A percentile compares a stretch with the other conserved stretches of the same genome.
phyloP scores from a whole-genome alignment of 352 stramenopile species.

The Phytophthora ramorum region DNA sequence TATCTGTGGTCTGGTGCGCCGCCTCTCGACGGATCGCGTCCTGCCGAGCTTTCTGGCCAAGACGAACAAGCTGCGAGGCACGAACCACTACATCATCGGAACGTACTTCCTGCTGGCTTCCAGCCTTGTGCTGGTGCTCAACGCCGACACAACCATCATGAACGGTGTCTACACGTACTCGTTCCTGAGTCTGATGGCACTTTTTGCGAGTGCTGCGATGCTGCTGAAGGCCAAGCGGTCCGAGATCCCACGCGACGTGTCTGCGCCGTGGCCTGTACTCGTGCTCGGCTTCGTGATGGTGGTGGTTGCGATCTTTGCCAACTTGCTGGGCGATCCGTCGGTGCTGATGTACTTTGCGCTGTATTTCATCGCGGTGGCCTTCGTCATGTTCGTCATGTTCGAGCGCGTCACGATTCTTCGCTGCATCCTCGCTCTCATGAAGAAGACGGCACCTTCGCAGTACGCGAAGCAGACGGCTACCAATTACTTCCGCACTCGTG shows the following conservation, averaged over 20 bases:
- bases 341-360: slow-evolving; percentile 61
- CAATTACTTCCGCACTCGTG: slow-evolving; percentile 39
- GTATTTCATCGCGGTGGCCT: slow-evolving; percentile 52
- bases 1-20: slow-evolving; percentile 73
- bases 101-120: slow-evolving; percentile 68
- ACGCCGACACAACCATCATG: slow-evolving; percentile 70
- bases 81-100: slow-evolving; percentile 81
- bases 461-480: slow-evolving; percentile 29
- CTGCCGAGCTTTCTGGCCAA: slow-evolving; percentile 54
- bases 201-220: slow-evolving; percentile 84
- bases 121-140: slow-evolving; percentile 67
- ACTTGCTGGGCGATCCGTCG: slow-evolving; percentile 49
- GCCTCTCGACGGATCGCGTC: slow-evolving; percentile 77
- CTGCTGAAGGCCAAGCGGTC: slow-evolving; percentile 85
- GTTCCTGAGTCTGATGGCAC: slow-evolving; percentile 82
- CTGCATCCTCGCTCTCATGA: slow-evolving; percentile 43
- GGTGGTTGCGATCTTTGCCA: slow-evolving; percentile 51
- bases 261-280: slow-evolving; percentile 47
- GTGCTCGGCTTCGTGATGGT: slow-evolving; percentile 51
- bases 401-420: slow-evolving; percentile 54
- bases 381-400: slow-evolving; percentile 59
- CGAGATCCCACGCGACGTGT: slow-evolving; percentile 70
- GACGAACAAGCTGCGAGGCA: slow-evolving; percentile 61
- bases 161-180: slow-evolving; percentile 86
- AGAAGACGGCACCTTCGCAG: slow-evolving; percentile 42